These are phyloP conservation scores for Goniomonas avonlea DNA, from an alignment of 78 protist genomes.

Conservation along the genomic window DNA sequence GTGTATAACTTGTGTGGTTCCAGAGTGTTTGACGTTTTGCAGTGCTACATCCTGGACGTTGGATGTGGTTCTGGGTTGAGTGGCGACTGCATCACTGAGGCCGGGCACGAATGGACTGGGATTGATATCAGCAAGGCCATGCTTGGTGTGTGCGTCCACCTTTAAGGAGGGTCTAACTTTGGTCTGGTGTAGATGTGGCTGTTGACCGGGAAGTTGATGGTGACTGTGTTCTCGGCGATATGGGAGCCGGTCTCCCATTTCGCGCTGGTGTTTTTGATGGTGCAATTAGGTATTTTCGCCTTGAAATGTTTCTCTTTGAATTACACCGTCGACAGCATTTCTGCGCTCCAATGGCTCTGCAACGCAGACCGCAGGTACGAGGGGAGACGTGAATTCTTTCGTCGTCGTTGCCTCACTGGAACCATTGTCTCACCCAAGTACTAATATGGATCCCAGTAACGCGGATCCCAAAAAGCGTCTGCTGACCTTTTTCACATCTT, in stretches of 20 bases:
- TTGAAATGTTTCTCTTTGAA: not conserved
- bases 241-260: slow-evolving; percentile 82
- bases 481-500: slow-evolving; percentile 70
- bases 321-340: slow-evolving; percentile 48
- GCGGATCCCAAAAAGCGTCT: too few species aligned
- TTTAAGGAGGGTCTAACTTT: not conserved
- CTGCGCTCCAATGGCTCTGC: slow-evolving; percentile 94
- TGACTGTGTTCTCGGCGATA: slow-evolving; percentile 71
- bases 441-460: too few species aligned
- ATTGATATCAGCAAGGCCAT: slow-evolving; percentile 70
- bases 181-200: slow-evolving; percentile 1
- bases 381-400: too few species aligned
- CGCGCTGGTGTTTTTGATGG: slow-evolving; percentile 78
- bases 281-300: not conserved
- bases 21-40: not conserved
- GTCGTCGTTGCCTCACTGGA: too few species aligned
- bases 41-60: slow-evolving; percentile 72
- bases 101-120: slow-evolving; percentile 87
- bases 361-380: slow-evolving; percentile 72
- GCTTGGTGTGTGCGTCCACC: slow-evolving; percentile 45
- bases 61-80: slow-evolving; percentile 81
- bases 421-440: too few species aligned
- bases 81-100: slow-evolving; percentile 56
- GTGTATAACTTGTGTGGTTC: not conserved
- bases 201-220: slow-evolving; percentile 32